A percentile compares a stretch with the other conserved stretches of the same genome.
Evolutionary conservation across 495 filamentous ascomycete genomes (phyloP).

Genomic region (Daldinia vernicosa): DNA sequence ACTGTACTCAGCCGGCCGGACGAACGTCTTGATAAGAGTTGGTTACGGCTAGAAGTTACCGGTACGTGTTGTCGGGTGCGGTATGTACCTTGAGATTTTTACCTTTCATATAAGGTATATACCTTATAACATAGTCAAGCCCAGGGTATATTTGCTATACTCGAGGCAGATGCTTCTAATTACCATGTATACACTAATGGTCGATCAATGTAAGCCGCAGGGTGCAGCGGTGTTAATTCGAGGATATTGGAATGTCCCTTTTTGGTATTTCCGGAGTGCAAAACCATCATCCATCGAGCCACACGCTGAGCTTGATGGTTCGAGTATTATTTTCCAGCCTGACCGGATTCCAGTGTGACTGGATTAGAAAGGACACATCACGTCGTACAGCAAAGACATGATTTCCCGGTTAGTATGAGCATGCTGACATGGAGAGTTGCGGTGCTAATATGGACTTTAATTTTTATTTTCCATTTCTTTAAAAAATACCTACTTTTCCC

Average conservation of each 20-base stretch:
- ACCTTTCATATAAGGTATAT: no score
- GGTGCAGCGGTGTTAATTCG: conserved; percentile 1
- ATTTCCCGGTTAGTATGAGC: conserved; percentile 7
- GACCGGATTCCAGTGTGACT: conserved; percentile 9
- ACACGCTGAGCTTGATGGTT: conserved; percentile 13
- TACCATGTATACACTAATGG: neutral
- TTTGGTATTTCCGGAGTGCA: neutral
- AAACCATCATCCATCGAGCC: conserved; percentile 3
- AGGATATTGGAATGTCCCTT: neutral
- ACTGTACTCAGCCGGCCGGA: conserved; percentile 5
- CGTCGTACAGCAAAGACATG: conserved; percentile 22
- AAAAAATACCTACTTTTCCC: no score
- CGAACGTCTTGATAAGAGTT: neutral
- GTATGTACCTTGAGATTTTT: neutral
- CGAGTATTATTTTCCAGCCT: conserved; percentile 5
- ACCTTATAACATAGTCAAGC: neutral
- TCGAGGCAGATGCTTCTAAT: neutral
- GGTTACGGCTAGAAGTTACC: conserved; percentile 18
- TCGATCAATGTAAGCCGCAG: neutral
- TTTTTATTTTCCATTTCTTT: no score
- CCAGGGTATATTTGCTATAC: neutral
- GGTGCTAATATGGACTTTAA: neutral
- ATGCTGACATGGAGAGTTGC: neutral
- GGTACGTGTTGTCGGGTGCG: conserved; percentile 7
- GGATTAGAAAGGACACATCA: conserved; percentile 28